These are phyloP conservation scores for Marasmius tenuissimus DNA, from an alignment of 1,284 basidiomycete species.

Conservation along the genomic window DNA sequence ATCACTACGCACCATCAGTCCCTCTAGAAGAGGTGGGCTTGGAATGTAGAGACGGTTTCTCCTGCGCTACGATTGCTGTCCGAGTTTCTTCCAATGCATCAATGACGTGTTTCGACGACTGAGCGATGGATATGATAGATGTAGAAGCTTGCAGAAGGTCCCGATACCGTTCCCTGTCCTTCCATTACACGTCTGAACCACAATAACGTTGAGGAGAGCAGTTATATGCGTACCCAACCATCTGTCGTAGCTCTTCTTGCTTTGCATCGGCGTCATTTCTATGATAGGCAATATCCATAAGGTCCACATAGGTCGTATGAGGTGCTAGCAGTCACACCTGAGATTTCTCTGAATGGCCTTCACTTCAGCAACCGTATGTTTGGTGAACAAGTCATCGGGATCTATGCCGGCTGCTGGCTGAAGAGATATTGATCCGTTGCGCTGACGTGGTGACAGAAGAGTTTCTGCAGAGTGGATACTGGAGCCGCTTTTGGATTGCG, in stretches of 20 bases:
- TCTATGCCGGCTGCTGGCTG: slow-evolving; percentile 41
- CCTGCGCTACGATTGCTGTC: slow-evolving; percentile 48
- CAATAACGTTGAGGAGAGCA: slow-evolving; percentile 3
- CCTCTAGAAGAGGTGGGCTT: slow-evolving; percentile 39
- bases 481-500: background rate
- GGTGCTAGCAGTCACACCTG: slow-evolving; percentile 43
- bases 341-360: slow-evolving; percentile 71
- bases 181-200: slow-evolving; percentile 44
- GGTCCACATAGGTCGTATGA: background rate
- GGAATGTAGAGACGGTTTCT: slow-evolving; percentile 37
- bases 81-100: slow-evolving; percentile 62
- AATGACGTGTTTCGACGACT: slow-evolving; percentile 63
- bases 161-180: slow-evolving; percentile 88
- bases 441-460: no score
- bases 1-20: slow-evolving; percentile 45
- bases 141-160: slow-evolving; percentile 90
- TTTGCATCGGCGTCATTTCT: slow-evolving; percentile 89
- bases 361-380: slow-evolving; percentile 74
- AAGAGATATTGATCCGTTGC: no score
- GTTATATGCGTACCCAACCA: slow-evolving; percentile 85
- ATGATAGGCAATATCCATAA: slow-evolving; percentile 6
- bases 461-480: background rate
- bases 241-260: slow-evolving; percentile 87
- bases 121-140: slow-evolving; percentile 77
- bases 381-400: slow-evolving; percentile 81